These are phyloP conservation scores for Priceomyces haplophilus DNA, from an alignment of 805 yeast species.

Conservation along the genomic window DNA sequence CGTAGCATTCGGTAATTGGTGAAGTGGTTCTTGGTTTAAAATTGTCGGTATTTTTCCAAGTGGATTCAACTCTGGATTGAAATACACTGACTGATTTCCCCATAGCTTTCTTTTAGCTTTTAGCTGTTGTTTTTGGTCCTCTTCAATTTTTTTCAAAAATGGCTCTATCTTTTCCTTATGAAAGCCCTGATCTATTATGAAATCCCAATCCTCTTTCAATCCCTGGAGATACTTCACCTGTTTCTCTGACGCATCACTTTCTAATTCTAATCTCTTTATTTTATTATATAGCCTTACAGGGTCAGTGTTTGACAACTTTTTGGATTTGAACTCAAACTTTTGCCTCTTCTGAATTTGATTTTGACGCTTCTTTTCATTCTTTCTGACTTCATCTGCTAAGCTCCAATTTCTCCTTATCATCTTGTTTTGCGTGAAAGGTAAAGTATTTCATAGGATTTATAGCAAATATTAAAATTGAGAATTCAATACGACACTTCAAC, in stretches of 20 bases:
- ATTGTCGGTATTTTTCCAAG: conserved; percentile 50
- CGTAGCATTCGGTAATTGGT: conserved; percentile 24
- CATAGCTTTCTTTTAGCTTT: conserved; percentile 27
- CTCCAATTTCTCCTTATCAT: conserved; percentile 33
- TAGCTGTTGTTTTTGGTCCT: conserved; percentile 14
- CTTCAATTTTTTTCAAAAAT: conserved; percentile 20
- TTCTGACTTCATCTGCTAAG: conserved; percentile 36
- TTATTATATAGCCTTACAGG: conserved; percentile 35
- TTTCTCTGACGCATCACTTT: conserved; percentile 11
- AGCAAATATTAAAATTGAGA: too few relatives aligned
- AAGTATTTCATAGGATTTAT: too few relatives aligned
- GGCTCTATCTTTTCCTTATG: conserved; percentile 27
- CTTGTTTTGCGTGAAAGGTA: neutral
- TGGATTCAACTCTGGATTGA: conserved; percentile 66
- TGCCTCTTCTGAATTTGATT: conserved; percentile 35
- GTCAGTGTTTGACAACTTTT: conserved; percentile 25
- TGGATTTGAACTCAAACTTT: conserved; percentile 26
- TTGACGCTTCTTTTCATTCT: conserved; percentile 35
- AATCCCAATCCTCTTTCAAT: conserved; percentile 41
- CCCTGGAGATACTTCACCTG: conserved; percentile 20
- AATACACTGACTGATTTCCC: conserved; percentile 53
- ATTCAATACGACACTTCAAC: too few relatives aligned
- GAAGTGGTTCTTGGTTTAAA: conserved; percentile 3
- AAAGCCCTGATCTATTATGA: conserved; percentile 31
- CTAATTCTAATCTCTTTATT: conserved; percentile 26